phyloP scores from a whole-genome alignment of 768 basidiomycete species.

The Albatrellus ellisii region DNA sequence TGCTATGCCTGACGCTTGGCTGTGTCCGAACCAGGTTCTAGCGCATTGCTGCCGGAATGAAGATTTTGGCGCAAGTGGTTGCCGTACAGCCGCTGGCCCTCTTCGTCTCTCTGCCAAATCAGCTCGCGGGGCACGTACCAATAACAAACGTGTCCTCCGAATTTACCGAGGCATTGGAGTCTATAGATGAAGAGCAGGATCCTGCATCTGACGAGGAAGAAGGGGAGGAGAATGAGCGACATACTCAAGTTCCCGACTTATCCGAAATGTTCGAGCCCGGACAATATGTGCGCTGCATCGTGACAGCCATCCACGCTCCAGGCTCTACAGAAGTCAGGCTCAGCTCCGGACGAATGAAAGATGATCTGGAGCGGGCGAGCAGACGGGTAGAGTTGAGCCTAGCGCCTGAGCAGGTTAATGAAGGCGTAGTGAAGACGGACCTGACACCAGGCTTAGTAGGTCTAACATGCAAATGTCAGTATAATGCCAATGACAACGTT shows the following conservation, averaged over 20 bases:
- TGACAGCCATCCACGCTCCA: slow-evolving; percentile 52
- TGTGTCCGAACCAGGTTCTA: background rate
- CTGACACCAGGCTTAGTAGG: slow-evolving; percentile 63
- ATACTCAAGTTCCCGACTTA: slow-evolving; percentile 47
- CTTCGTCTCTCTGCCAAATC: slow-evolving; percentile 89
- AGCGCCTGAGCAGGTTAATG: slow-evolving; percentile 74
- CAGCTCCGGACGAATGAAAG: slow-evolving; percentile 47
- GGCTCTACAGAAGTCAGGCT: slow-evolving; percentile 43
- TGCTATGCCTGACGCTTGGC: background rate
- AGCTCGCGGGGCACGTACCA: slow-evolving; percentile 86
- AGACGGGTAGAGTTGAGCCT: slow-evolving; percentile 78
- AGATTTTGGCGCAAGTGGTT: slow-evolving; percentile 62
- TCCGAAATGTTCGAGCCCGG: slow-evolving; percentile 68
- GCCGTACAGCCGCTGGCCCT: slow-evolving; percentile 81
- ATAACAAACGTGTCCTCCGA: slow-evolving; percentile 84
- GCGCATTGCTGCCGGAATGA: slow-evolving; percentile 4
- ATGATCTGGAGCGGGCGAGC: slow-evolving; percentile 55
- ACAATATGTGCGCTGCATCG: slow-evolving; percentile 73
- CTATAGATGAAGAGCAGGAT: slow-evolving; percentile 36
- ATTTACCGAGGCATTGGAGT: slow-evolving; percentile 60
- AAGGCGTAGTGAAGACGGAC: slow-evolving; percentile 67
- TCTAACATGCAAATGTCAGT: slow-evolving; percentile 14
- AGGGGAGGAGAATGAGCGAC: slow-evolving; percentile 25
- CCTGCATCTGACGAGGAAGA: slow-evolving; percentile 34
- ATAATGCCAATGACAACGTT: background rate